Conservation (phyloP, 371 early-diverging fungal genomes). For the Mortierella sp. region DNA sequence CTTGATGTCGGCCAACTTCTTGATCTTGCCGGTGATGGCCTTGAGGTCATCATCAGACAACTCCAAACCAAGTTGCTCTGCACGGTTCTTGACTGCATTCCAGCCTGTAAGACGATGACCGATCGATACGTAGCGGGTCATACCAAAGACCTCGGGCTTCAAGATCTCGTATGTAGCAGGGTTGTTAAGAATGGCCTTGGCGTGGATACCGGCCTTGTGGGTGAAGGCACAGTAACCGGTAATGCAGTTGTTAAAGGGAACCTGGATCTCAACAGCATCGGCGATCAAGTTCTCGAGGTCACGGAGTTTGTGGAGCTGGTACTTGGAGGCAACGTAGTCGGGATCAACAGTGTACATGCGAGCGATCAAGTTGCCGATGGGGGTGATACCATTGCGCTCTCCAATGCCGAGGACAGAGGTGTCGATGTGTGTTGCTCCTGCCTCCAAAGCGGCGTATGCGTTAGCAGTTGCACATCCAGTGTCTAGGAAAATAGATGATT, state of each 20-base stretch:
- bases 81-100: conserved; percentile 98
- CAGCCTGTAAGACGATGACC: conserved; percentile 97
- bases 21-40: conserved; percentile 92
- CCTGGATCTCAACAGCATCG: conserved; percentile 92
- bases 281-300: conserved; percentile 96
- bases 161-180: conserved; percentile 97
- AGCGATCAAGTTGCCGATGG: conserved; percentile 93
- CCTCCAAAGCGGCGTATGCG: conserved; percentile 95
- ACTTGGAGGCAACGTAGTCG: conserved; percentile 91
- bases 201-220: conserved; percentile 99
- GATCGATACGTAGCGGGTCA: conserved; percentile 96
- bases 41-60: conserved; percentile 93
- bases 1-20: conserved; percentile 92
- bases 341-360: conserved; percentile 94
- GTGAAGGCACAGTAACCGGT: conserved; percentile 98
- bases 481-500: conserved; percentile 60
- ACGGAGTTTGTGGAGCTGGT: conserved; percentile 90
- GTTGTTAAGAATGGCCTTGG: conserved; percentile 98
- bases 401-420: conserved; percentile 98
- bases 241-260: conserved; percentile 98
- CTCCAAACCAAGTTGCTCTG: conserved; percentile 86
- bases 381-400: conserved; percentile 97
- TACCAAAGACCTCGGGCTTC: conserved; percentile 96
- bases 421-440: conserved; percentile 98
- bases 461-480: conserved; percentile 99